Conservation (phyloP, 2,329 filamentous ascomycete species). For the Calonectria honghensis region DNA sequence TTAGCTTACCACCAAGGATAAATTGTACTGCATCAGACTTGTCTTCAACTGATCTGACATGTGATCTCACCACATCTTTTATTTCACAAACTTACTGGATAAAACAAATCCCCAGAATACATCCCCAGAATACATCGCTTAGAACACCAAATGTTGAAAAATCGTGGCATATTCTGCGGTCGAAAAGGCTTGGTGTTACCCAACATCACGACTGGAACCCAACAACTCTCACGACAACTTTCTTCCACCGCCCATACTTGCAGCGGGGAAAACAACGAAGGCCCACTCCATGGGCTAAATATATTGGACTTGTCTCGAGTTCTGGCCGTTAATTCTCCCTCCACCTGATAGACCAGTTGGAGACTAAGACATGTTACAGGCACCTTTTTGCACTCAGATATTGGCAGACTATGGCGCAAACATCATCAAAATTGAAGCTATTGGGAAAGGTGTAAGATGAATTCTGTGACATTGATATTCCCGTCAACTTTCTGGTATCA, state of each 20-base stretch:
- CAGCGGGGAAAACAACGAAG: background rate
- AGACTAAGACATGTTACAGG: slow-evolving; percentile 41
- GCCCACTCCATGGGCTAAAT: slow-evolving; percentile 29
- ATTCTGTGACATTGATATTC: background rate
- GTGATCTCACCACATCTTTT: background rate
- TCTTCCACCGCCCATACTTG: background rate
- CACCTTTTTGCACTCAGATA: slow-evolving; percentile 64
- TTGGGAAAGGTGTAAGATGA: slow-evolving; percentile 53
- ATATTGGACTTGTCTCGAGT: slow-evolving; percentile 44
- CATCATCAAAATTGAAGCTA: slow-evolving; percentile 62
- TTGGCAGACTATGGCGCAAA: slow-evolving; percentile 66
- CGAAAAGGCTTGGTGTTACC: background rate
- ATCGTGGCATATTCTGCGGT: background rate
- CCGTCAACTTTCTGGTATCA: background rate
- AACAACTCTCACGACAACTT: slow-evolving; percentile 4
- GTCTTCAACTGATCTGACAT: background rate
- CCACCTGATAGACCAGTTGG: background rate
- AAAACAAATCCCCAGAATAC: background rate
- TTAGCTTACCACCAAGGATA: background rate
- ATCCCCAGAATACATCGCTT: background rate
- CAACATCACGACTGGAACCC: background rate
- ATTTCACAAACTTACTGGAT: background rate
- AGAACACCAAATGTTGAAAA: background rate
- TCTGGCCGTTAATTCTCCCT: slow-evolving; percentile 34
- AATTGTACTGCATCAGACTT: background rate